Evolutionary conservation across 2,329 filamentous ascomycete species (phyloP), one percentile per base, ranked within the genome.

Genomic region (Mariannaea sp.): DNA sequence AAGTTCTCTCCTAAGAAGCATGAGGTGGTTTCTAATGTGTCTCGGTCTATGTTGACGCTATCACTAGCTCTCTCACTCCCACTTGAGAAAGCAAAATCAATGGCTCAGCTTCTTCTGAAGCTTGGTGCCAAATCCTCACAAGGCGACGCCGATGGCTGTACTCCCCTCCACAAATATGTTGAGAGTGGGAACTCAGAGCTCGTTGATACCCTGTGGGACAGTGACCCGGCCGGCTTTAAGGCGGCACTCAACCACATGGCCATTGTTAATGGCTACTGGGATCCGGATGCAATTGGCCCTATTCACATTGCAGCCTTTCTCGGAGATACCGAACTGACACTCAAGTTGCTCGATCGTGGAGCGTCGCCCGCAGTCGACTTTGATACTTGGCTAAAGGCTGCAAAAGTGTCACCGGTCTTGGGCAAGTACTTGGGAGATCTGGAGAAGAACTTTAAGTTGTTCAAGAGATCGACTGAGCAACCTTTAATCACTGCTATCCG

Each of bases 71-170:
- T 90, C 22, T 74, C 80, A 9, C 80, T 92, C 5, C 83, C 88
- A 0, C 61, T 77, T 0, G 80, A 86, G 2, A 80, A 86, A 61
- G 86, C 87, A 1, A 80, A 81, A 55, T 76, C 77, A 12, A 92
- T 92, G 81, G 78, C 81, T 1, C 74, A 79, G 40, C 77, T 82
- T 0, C 78, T 95, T 7, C 72, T 95, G 24, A 77, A 81, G 39
- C 78, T 92, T 2, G 90, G 90, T 1, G 89, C 89, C 2, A 88
- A 87, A 1, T 85, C 80, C 27, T 83, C 87, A 0, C 90, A 94
- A 68, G 89, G 86, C 1, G 89, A 93, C 59, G 67, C 82, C 29
- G 73, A 80, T 7, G 80, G 84, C 4, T 74, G 78, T 24, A 92
- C 89, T 2, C 84, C 82, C 0, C 78, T 95, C 55, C 83, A 90